Evolutionary conservation across 2,329 filamentous ascomycete genomes (phyloP).

Genomic region (Claviceps maximensis): DNA sequence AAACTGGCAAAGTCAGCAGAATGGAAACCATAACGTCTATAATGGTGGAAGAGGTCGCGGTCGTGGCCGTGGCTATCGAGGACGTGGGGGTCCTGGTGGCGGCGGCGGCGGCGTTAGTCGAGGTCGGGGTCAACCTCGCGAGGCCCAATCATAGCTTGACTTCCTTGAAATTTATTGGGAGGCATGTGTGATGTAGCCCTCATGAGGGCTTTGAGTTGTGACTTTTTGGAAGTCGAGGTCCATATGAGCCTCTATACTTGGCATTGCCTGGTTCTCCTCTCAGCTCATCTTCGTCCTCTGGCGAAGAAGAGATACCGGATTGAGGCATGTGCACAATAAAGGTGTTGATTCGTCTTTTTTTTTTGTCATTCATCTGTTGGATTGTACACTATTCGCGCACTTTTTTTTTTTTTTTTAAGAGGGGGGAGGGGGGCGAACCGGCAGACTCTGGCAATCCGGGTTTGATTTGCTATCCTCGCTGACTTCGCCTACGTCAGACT

Average conservation of each 20-base stretch:
- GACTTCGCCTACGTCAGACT: background rate
- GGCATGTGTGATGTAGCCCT: slow-evolving; percentile 13
- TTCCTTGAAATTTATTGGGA: slow-evolving; percentile 11
- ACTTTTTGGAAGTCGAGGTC: background rate
- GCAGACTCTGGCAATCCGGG: slow-evolving; percentile 21
- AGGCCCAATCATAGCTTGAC: slow-evolving; percentile 21
- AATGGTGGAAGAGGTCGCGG: slow-evolving; percentile 20
- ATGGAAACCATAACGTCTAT: slow-evolving; percentile 23
- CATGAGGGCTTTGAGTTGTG: slow-evolving; percentile 7
- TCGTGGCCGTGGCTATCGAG: slow-evolving; percentile 26
- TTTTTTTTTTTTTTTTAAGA: too few species aligned
- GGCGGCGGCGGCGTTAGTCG: slow-evolving; percentile 17
- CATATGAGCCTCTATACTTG: background rate
- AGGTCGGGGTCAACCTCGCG: slow-evolving; percentile 23
- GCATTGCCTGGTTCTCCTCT: background rate
- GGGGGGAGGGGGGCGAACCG: slow-evolving; percentile 22
- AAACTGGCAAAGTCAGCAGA: slow-evolving; percentile 31
- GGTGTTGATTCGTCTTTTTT: slow-evolving; percentile 10
- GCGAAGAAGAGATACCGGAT: slow-evolving; percentile 2
- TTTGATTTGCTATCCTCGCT: slow-evolving; percentile 14
- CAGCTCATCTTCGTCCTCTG: slow-evolving; percentile 9
- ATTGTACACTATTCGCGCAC: slow-evolving; percentile 30
- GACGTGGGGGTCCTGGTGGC: slow-evolving; percentile 18
- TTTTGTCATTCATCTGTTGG: slow-evolving; percentile 20
- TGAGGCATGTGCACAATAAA: background rate